Conservation (phyloP, 2,329 filamentous ascomycete species). For the Pestalotiopsis sp. region DNA sequence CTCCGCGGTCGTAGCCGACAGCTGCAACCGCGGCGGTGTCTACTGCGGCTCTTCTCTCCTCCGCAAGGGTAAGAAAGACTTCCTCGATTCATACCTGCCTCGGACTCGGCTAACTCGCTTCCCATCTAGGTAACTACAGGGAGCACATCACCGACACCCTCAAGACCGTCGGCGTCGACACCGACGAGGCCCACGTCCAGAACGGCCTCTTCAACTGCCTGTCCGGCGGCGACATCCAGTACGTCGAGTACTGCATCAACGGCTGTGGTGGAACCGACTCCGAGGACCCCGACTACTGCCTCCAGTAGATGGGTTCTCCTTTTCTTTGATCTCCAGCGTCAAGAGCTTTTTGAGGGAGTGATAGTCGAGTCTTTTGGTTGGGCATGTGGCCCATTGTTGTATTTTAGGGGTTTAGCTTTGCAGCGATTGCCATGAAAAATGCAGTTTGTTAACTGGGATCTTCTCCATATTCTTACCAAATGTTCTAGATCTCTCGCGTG, state of each 20-base stretch:
- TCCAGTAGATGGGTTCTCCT: background rate
- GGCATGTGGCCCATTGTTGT: no score
- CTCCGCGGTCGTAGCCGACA: slow-evolving; percentile 11
- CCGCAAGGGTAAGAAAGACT: slow-evolving; percentile 2
- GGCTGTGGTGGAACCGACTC: slow-evolving; percentile 13
- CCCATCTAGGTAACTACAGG: slow-evolving; percentile 12
- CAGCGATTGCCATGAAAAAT: no score
- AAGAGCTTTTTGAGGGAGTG: no score
- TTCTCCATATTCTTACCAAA: no score
- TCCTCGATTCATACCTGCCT: background rate
- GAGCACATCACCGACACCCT: slow-evolving; percentile 12
- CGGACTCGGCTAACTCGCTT: background rate
- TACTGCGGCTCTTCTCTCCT: slow-evolving; percentile 13
- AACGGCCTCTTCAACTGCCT: slow-evolving; percentile 14
- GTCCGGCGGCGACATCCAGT: slow-evolving; percentile 9
- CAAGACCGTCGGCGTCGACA: background rate
- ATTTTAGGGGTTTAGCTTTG: no score
- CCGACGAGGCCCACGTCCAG: slow-evolving; percentile 11
- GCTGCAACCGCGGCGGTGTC: slow-evolving; percentile 14
- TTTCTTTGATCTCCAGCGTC: no score
- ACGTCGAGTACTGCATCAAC: slow-evolving; percentile 6
- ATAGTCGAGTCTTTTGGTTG: no score
- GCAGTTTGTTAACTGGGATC: no score
- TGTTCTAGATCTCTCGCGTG: no score
- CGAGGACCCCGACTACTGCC: slow-evolving; percentile 9